Conservation (phyloP, 1,284 basidiomycete genomes). For the Lentinula novae-zelandiae region DNA sequence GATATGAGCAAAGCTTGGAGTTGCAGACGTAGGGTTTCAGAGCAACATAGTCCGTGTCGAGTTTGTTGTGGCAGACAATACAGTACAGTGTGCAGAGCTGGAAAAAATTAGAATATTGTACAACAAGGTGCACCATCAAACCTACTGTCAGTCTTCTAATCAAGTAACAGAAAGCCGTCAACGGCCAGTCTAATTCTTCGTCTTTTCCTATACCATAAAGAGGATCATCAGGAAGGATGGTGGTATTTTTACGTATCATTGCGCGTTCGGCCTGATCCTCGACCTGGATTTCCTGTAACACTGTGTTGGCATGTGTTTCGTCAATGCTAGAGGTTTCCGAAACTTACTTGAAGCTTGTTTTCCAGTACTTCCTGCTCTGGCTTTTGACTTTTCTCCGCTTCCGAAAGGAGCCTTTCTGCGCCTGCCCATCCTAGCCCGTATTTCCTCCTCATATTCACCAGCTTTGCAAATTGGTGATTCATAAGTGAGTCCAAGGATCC, state of each 20-base stretch:
- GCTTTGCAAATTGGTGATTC: constrained; percentile 45
- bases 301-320: neutral
- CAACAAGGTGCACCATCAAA: neutral
- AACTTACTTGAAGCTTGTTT: constrained; percentile 28
- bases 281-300: constrained; percentile 29
- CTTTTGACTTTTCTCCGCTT: constrained; percentile 44
- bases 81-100: constrained; percentile 63
- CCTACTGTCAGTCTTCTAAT: constrained; percentile 53
- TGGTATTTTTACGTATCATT: constrained; percentile 32
- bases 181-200: constrained; percentile 46
- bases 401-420: constrained; percentile 48
- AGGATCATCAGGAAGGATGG: constrained; percentile 49
- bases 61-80: constrained; percentile 57
- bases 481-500: constrained; percentile 54
- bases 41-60: constrained; percentile 47
- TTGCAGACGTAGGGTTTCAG: constrained; percentile 67
- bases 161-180: constrained; percentile 58
- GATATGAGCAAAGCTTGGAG: constrained; percentile 56
- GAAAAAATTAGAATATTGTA: neutral
- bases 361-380: constrained; percentile 33
- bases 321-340: neutral
- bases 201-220: constrained; percentile 28
- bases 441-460: constrained; percentile 46
- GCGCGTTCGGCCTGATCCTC: constrained; percentile 46
- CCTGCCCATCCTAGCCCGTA: constrained; percentile 61